Evolutionary conservation across 179 eudicot species (phyloP), one percentile per base, ranked within the genome.

Genomic region (Dionaea muscipula): DNA sequence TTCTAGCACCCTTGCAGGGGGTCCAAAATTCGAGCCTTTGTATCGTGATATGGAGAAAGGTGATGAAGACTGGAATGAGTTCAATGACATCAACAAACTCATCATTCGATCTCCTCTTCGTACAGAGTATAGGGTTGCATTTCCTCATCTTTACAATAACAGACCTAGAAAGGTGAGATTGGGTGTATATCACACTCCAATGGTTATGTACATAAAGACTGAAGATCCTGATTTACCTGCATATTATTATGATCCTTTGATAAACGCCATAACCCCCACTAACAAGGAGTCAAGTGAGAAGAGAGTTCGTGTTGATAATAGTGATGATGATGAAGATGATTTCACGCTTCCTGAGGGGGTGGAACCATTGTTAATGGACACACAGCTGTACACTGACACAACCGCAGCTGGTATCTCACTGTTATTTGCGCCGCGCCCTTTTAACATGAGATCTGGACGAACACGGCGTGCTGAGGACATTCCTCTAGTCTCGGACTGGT

Each of bases 11-110:
- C 43, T 54, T 70, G 57, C 71, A 91, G 98, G 98, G 51, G 98
- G 98, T 60, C 98, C 98, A 0, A 91, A 91, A 77, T 91, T 91
- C 57, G 98, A 91, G 68, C 98, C 98, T 41, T 61, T 91, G 71
- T 91, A 86, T 49, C 98, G 98, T 72, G 98, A 91, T 82, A 91
- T 91, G 98, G 98, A 91, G 82, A 91, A 87, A 68, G 98, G 98
- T 48, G 98, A 91, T 51, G 98, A 91, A 64, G 98, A 91, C 71
- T 91, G 98, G 98, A 91, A 91, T 63, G 98, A 91, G 77, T 91
- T 91, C 45, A 91, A 91, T 68, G 98, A 91, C 73, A 91, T 91
- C 48, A 91, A 91, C 72, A 91, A 91, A 61, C 94, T 91, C 40
- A 91, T 91, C 49, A 91, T 91, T 47, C 79, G 98, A 39, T 91